Conservation (phyloP, 192 early-diverging fungal genomes). For the Paraglomus brasilianum region DNA sequence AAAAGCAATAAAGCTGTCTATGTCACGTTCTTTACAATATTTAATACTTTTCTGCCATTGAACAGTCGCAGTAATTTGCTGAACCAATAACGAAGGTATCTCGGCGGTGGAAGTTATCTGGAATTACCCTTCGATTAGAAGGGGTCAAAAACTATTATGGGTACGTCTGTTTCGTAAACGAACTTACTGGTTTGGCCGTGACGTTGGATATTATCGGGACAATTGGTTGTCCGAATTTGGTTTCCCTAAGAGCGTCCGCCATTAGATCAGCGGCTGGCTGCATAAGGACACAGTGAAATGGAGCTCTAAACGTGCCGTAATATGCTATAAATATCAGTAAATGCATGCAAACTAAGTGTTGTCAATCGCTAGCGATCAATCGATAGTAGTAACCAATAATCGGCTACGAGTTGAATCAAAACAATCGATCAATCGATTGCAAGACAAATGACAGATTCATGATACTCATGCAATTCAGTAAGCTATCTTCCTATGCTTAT, state of each 20-base stretch:
- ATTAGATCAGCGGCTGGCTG: slow-evolving; percentile 77
- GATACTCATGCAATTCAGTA: too few relatives aligned
- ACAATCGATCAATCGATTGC: too few relatives aligned
- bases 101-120: slow-evolving; percentile 49
- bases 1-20: slow-evolving; percentile 82
- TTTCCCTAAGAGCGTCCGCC: slow-evolving; percentile 63
- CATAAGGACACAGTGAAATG: slow-evolving; percentile 96
- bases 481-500: not conserved
- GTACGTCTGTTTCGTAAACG: not conserved
- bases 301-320: slow-evolving; percentile 54
- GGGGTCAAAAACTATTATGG: not conserved
- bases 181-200: slow-evolving; percentile 75
- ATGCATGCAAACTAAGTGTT: not conserved
- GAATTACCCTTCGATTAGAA: slow-evolving; percentile 30
- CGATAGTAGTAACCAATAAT: not conserved
- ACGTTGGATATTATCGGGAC: slow-evolving; percentile 93
- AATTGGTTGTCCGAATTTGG: slow-evolving; percentile 68
- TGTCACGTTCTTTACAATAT: slow-evolving; percentile 74
- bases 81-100: slow-evolving; percentile 66
- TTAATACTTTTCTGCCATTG: slow-evolving; percentile 87
- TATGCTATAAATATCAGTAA: not conserved
- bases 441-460: too few relatives aligned
- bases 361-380: slow-evolving; percentile 20
- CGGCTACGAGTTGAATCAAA: not conserved
- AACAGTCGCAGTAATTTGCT: slow-evolving; percentile 82